These are phyloP conservation scores for Hymenoscyphus linearis DNA, from an alignment of 2,329 filamentous ascomycete species.

Conservation along the genomic window DNA sequence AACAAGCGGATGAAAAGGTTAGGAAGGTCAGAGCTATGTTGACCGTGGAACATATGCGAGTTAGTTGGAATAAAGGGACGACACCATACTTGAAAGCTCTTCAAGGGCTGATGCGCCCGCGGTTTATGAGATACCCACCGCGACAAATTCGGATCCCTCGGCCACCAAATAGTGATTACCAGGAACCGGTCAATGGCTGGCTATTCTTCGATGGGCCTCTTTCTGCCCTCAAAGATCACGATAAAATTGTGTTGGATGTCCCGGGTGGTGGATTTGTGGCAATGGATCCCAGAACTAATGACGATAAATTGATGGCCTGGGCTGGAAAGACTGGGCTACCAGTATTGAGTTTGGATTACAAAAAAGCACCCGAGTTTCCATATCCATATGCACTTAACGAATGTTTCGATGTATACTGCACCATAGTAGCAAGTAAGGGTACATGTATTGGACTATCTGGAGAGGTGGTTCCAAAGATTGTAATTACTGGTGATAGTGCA, in stretches of 20 bases:
- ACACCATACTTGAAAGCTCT: conserved; percentile 73
- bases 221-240: conserved; percentile 68
- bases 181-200: conserved; percentile 78
- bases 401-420: conserved; percentile 80
- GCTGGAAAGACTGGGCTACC: conserved; percentile 84
- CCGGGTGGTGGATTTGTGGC: conserved; percentile 94
- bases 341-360: conserved; percentile 85
- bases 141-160: conserved; percentile 79
- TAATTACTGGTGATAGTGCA: conserved; percentile 75
- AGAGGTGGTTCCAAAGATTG: conserved; percentile 56
- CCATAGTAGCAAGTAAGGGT: conserved; percentile 65
- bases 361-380: conserved; percentile 77
- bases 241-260: conserved; percentile 77
- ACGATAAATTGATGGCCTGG: conserved; percentile 92
- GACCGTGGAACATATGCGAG: conserved; percentile 84
- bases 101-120: conserved; percentile 68
- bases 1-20: conserved; percentile 94
- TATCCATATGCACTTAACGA: conserved; percentile 84
- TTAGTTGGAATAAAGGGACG: conserved; percentile 93
- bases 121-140: conserved; percentile 75
- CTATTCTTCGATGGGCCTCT: conserved; percentile 90
- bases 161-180: conserved; percentile 74
- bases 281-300: conserved; percentile 91
- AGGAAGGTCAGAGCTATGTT: conserved; percentile 80
- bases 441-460: conserved; percentile 72